phyloP scores from a whole-genome alignment of 169 alveolate species.

The Condylostoma magnum region DNA sequence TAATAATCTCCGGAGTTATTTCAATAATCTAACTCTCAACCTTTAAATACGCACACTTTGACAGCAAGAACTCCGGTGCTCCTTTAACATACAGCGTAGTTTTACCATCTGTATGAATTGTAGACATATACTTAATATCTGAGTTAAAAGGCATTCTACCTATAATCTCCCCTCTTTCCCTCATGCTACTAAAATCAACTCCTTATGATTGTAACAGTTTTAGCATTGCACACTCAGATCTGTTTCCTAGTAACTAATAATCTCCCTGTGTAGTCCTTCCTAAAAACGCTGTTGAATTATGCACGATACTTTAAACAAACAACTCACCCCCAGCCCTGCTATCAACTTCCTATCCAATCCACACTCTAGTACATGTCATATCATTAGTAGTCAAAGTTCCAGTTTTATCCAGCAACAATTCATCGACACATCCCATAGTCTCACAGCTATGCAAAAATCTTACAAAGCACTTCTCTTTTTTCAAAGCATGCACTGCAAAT shows the following conservation, averaged over 20 bases:
- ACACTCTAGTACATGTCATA: conserved; percentile 40
- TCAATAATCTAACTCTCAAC: conserved; percentile 38
- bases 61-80: conserved; percentile 75
- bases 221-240: conserved; percentile 84
- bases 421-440: conserved; percentile 59
- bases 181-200: conserved; percentile 33
- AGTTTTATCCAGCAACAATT: conserved; percentile 56
- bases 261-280: no score
- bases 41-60: conserved; percentile 42
- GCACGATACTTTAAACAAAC: no score
- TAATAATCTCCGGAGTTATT: conserved; percentile 13
- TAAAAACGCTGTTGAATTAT: no score
- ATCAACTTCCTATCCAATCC: conserved; percentile 24
- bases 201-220: conserved; percentile 61
- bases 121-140: conserved; percentile 53
- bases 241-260: conserved; percentile 67
- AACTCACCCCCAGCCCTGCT: no score
- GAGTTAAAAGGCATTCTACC: conserved; percentile 57
- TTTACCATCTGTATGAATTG: conserved; percentile 25
- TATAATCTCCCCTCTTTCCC: conserved; percentile 34
- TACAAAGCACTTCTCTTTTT: conserved; percentile 44
- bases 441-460: conserved; percentile 53
- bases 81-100: conserved; percentile 67
- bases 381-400: conserved; percentile 59
- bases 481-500: conserved; percentile 51